Base-by-base conservation (phyloP, 2,329 filamentous ascomycete species). In the Aspergillus novoparasiticus region DNA sequence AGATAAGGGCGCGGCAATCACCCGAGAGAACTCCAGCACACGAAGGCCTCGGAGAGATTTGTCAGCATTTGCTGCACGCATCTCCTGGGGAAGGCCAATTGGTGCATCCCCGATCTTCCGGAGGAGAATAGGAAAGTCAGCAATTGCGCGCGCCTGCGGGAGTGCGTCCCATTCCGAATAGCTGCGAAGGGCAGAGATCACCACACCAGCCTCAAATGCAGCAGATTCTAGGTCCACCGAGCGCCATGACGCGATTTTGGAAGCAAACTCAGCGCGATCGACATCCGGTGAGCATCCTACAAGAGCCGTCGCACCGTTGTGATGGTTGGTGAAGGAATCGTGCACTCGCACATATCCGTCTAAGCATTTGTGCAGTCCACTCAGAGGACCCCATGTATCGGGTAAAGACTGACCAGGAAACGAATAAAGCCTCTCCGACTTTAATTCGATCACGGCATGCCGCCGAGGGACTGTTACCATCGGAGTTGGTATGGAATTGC, bases 301-400 rank as follows among this genome's bases (percentile, higher is more conserved):
- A 0, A 87, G 72, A 3, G 71, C 62, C 3, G 83, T 71, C 0
- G 81, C 78, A 3, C 80, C 82, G 2, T 75, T 32, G 0, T 79
- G 78, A 62, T 88, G 85, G 57, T 86, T 80, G 0, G 80, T 77
- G 60, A 87, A 87, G 0, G 71, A 71, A 59, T 87, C 85, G 64
- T 88, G 86, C 53, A 87, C 80, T 2, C 85, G 80, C 2, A 88
- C 80, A 57, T 84, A 76, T 1, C 85, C 85, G 62, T 87, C 84
- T 0, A 72, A 71, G 0, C 84, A 81, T 58, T 76, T 77, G 68
- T 88, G 81, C 0, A 87, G 68, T 0, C 85, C 86, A 2, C 85
- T 83, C 3, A 87, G 78, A 0, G 77, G 72, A 0, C 79, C 80
- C 74, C 78, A 82, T 0, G 73, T 58, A 0, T 77, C 73, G 0